A percentile compares a stretch with the other conserved stretches of the same genome.
Conservation (phyloP, 1,139 yeast species). For the Yamadazyma conglobata region DNA sequence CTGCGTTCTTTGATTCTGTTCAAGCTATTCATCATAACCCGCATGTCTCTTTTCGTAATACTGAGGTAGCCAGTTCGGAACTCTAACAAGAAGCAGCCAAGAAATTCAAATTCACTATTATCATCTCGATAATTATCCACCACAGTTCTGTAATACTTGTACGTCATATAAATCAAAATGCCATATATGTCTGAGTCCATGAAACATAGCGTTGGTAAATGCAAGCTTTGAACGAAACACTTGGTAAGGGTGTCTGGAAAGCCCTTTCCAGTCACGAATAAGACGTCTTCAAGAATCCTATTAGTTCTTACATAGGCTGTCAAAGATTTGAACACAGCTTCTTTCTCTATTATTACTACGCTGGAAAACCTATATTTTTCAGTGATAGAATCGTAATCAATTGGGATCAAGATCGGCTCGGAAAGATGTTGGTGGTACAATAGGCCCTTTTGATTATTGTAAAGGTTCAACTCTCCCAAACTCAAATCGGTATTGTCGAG, state of each 20-base stretch:
- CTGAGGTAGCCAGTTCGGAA: constrained; percentile 32
- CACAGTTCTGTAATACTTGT: too few relatives aligned
- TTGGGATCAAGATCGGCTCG: constrained; percentile 28
- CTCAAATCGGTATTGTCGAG: constrained; percentile 23
- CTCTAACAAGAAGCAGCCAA: constrained; percentile 38
- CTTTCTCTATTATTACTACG: constrained; percentile 67
- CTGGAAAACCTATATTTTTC: neutral
- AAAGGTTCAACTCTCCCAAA: constrained; percentile 36
- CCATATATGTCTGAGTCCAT: constrained; percentile 71
- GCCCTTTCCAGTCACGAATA: constrained; percentile 64
- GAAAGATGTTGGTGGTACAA: constrained; percentile 33
- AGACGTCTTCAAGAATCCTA: constrained; percentile 16
- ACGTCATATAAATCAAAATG: constrained; percentile 49
- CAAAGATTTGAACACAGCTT: constrained; percentile 44
- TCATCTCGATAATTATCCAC: neutral
- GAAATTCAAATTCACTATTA: constrained; percentile 9
- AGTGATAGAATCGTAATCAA: constrained; percentile 6
- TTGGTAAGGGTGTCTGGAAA: constrained; percentile 47
- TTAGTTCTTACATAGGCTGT: constrained; percentile 17
- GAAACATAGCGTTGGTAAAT: constrained; percentile 38
- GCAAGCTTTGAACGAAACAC: constrained; percentile 19
- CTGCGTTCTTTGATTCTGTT: constrained; percentile 2
- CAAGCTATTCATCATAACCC: constrained; percentile 21
- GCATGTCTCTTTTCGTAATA: constrained; percentile 32
- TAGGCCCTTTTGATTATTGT: constrained; percentile 64